A percentile compares a stretch with the other conserved stretches of the same genome.
Conservation (phyloP, 2,329 filamentous ascomycete species). For the Tricladium varicosporioides region DNA sequence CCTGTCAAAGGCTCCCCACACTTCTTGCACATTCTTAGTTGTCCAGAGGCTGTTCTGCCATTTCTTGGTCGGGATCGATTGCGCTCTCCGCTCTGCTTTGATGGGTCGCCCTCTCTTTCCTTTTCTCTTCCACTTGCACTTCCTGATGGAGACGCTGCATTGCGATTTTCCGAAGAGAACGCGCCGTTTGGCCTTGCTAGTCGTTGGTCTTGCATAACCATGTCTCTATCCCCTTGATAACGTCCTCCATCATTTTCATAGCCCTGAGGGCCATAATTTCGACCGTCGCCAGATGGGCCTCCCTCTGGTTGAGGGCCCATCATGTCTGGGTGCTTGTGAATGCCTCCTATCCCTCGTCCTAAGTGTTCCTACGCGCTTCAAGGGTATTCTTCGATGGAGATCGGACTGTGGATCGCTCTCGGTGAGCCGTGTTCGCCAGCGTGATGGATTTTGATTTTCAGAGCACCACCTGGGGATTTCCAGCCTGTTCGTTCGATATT, state of each 20-base stretch:
- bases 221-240: constrained; percentile 21
- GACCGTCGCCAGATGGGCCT: constrained; percentile 32
- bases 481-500: constrained; percentile 7
- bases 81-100: constrained; percentile 49
- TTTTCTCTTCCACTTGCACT: constrained; percentile 28
- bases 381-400: constrained; percentile 4
- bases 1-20: constrained; percentile 85
- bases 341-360: constrained; percentile 17
- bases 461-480: constrained; percentile 8
- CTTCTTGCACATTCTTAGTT: constrained; percentile 74
- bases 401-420: constrained; percentile 7
- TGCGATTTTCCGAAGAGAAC: constrained; percentile 28
- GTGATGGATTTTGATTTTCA: constrained; percentile 15
- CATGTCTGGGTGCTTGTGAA: constrained; percentile 8
- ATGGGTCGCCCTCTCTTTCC: constrained; percentile 20
- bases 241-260: constrained; percentile 15
- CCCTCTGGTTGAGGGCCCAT: constrained; percentile 39
- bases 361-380: background rate
- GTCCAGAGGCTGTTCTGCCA: constrained; percentile 56
- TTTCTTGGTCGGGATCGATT: constrained; percentile 54
- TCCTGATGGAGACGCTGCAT: constrained; percentile 21
- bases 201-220: constrained; percentile 13
- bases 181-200: constrained; percentile 29
- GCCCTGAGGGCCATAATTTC: constrained; percentile 21
- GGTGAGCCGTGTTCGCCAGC: constrained; percentile 20